Percentiles rank a stretch among this genome's conserved stretches.
phyloP scores from a whole-genome alignment of 1,139 yeast genomes.

The Blastobotrys persicus region DNA sequence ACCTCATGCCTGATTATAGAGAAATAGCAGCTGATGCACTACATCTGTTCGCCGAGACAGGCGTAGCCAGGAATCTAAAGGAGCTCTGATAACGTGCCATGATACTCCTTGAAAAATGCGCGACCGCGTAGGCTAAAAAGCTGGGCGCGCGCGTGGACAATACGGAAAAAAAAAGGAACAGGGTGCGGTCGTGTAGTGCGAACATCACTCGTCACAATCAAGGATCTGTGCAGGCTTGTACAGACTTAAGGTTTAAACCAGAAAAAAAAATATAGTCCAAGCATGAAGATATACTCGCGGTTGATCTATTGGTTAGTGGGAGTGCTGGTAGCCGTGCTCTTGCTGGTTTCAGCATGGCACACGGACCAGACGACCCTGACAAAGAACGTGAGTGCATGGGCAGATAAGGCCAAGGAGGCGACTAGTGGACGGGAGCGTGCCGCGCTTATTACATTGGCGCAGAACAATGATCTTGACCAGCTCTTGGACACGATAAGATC shows the following conservation, averaged over 20 bases:
- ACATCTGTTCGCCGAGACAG: too few relatives aligned
- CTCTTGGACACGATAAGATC: slow-evolving; percentile 55
- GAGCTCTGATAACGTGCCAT: too few relatives aligned
- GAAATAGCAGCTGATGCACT: too few relatives aligned
- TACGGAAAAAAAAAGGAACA: too few relatives aligned
- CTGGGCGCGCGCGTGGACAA: too few relatives aligned
- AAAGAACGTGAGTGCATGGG: slow-evolving; percentile 3
- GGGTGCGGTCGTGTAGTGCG: too few relatives aligned
- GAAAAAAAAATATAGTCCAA: neutral
- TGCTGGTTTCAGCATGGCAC: slow-evolving; percentile 12
- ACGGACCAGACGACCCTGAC: slow-evolving; percentile 12
- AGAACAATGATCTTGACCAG: slow-evolving; percentile 62
- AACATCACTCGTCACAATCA: too few relatives aligned
- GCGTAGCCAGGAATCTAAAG: too few relatives aligned
- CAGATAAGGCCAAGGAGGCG: slow-evolving; percentile 8
- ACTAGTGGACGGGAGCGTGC: slow-evolving; percentile 46
- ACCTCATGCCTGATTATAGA: too few relatives aligned
- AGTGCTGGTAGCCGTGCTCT: slow-evolving; percentile 3
- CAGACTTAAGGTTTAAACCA: neutral
- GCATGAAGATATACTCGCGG: slow-evolving; percentile 14
- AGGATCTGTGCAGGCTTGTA: neutral
- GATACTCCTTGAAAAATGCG: too few relatives aligned
- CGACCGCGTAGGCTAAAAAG: too few relatives aligned
- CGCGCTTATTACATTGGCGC: slow-evolving; percentile 66
- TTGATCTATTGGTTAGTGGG: slow-evolving; percentile 17